Evolutionary conservation across 192 early-diverging fungal genomes (phyloP), one percentile per base, ranked within the genome.

Genomic region (Spinellus fusiger): DNA sequence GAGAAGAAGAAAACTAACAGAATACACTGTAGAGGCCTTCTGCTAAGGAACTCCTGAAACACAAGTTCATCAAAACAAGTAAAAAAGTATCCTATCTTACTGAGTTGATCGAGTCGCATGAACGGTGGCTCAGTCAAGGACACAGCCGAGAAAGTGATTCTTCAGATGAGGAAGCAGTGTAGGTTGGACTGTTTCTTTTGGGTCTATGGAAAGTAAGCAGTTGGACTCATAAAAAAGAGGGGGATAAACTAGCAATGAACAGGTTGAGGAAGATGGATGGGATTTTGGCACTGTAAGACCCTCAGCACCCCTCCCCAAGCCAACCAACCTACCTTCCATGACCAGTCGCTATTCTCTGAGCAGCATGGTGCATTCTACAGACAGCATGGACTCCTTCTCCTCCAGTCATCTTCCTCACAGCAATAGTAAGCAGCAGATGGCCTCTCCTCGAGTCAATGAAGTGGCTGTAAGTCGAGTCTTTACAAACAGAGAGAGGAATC

Each of bases 51-150:
- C 68, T 98, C 34, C 76, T 92, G 35, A 90, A 89, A 62, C 93
- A 98, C 74, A 77, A 82, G 59, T 98, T 98, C 65, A 88, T 98
- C 44, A 74, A 83, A 20, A 80, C 77, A 34, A 89, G 90, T 4
- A 92, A 92, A 68, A 93, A 93, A 51, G 85, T 86, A 0, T 86
- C 89, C 3, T 89, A 89, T 66, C 67, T 97, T 52, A 90, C 88
- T 18, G 92, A 95, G 37, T 69, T 97, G 26, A 87, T 92, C 47
- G 87, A 92, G 66, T 68, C 85, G 38, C 88, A 95, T 77, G 86
- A 94, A 60, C 78, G 77, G 49, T 95, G 89, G 88, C 59, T 89
- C 55, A 69, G 77, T 50, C 78, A 80, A 7, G 71, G 78, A 2
- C 77, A 81, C 3, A 81, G 76, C 32, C 64, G 71, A 3, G 73